Evolutionary conservation across 2,329 filamentous ascomycete species (phyloP).

Genomic region (Tolypocladium ophioglossoides): DNA sequence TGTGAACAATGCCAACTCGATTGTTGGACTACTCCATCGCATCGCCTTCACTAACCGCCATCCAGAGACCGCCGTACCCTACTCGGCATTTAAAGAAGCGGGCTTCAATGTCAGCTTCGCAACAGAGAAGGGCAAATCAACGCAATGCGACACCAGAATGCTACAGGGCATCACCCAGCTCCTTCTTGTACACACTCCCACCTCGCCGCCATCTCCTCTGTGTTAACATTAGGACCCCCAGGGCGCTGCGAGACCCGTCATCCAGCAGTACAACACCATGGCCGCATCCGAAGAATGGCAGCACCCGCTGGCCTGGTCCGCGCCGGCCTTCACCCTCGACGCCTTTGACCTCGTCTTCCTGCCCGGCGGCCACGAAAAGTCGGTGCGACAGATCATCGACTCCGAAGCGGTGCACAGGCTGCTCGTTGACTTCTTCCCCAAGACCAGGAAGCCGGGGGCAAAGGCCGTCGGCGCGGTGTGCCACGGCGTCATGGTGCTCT

Average conservation of each 20-base stretch:
- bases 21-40: neutral
- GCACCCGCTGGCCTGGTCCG: slow-evolving; percentile 33
- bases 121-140: slow-evolving; percentile 35
- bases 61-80: slow-evolving; percentile 40
- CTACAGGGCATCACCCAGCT: slow-evolving; percentile 36
- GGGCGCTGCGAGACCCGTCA: slow-evolving; percentile 32
- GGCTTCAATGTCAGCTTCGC: slow-evolving; percentile 37
- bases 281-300: slow-evolving; percentile 27
- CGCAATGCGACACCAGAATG: slow-evolving; percentile 39
- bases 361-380: slow-evolving; percentile 43
- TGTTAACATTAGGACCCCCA: slow-evolving; percentile 6
- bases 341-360: slow-evolving; percentile 37
- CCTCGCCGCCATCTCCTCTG: neutral
- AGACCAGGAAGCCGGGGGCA: slow-evolving; percentile 29
- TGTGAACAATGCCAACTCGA: slow-evolving; percentile 9
- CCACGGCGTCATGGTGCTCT: slow-evolving; percentile 41
- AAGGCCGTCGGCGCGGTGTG: slow-evolving; percentile 39
- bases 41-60: neutral
- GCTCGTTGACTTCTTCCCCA: slow-evolving; percentile 35
- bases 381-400: slow-evolving; percentile 39
- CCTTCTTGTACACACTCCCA: slow-evolving; percentile 27
- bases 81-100: slow-evolving; percentile 33
- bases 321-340: slow-evolving; percentile 30
- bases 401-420: slow-evolving; percentile 31
- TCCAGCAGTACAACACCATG: slow-evolving; percentile 34